Base-by-base conservation (phyloP, 179 eudicot species). In the Camellia oleifera region DNA sequence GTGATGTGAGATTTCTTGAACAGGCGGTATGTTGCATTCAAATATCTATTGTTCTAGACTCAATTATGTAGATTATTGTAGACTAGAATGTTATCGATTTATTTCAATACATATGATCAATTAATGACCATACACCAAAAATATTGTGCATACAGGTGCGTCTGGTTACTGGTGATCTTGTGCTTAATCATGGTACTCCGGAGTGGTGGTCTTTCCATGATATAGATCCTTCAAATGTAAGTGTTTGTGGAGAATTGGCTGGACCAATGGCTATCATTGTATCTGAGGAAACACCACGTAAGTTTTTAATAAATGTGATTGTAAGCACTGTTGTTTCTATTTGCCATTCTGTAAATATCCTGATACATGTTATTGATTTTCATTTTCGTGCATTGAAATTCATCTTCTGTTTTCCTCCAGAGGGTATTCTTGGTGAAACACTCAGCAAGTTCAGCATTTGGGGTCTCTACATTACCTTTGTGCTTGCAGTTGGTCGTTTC, bases 261-360 rank as follows among this genome's bases (percentile, higher is more conserved):
- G 84, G 84, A 57, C 84, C 84, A 45, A 78, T 82, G 81, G 84
- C 81, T 5, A 74, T 77, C 4, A 63, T 82, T 15, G 81, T 82
- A 3, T 82, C 84, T 1, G 84, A 82, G 73, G 84, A 82, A 82
- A 82, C 84, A 74, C 84, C 84, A 69, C 84, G 84, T 82, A 74
- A 74, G 77, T 74, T 65, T 26, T 7, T 7, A 48, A 48, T 7
- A 2, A 48, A 48, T 48, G 52, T 48, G 52, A 48, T 48, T 48
- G 52, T 48, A 48, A 48, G 52, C 5, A 0, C 0, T 48, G 2
- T 0, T 48, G 7, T 48, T 48, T 48, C 7, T 4, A 48, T 48
- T 48, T 48, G 52, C 7, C 52, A 48, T 48, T 48, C 40, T 73
- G 32, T 14, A 6, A 32, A 74, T 57, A 7, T 5, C 26, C 44